Percentiles rank a stretch among this genome's conserved stretches.
phyloP scores from a whole-genome alignment of 2,329 filamentous ascomycete species.

The Nothomitra cinnamomea region DNA sequence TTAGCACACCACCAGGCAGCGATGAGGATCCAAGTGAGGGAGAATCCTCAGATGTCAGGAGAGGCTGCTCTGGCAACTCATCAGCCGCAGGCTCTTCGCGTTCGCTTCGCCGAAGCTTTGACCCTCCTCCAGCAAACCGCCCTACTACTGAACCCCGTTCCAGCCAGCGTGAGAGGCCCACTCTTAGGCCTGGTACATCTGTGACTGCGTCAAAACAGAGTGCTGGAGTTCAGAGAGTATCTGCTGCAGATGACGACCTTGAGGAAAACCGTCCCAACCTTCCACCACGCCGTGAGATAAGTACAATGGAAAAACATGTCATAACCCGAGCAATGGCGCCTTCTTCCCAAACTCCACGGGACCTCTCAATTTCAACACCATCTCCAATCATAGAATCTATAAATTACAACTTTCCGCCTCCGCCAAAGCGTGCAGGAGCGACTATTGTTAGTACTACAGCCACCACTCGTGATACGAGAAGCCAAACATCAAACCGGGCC shows the following conservation, averaged over 20 bases:
- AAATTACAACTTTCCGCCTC: constrained; percentile 2
- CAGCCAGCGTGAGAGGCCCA: constrained; percentile 2
- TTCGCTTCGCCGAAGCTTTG: constrained; percentile 20
- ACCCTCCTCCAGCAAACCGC: constrained; percentile 37
- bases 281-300: constrained; percentile 4
- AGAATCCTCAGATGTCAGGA: not conserved
- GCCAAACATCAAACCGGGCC: not conserved
- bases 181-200: not conserved
- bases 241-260: not conserved
- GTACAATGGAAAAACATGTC: not conserved
- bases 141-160: constrained; percentile 19
- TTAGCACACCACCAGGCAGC: constrained; percentile 70
- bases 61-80: not conserved
- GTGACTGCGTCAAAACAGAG: not conserved
- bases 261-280: constrained; percentile 1
- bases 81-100: not conserved
- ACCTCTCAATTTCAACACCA: not conserved
- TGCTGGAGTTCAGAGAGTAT: not conserved
- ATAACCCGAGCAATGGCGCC: not conserved
- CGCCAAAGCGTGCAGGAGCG: not conserved
- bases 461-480: not conserved
- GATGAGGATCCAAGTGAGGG: constrained; percentile 18
- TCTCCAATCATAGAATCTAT: not conserved
- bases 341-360: not conserved
- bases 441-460: not conserved